Base-by-base conservation (phyloP, 2,329 filamentous ascomycete species). In the Aureobasidium vineae region DNA sequence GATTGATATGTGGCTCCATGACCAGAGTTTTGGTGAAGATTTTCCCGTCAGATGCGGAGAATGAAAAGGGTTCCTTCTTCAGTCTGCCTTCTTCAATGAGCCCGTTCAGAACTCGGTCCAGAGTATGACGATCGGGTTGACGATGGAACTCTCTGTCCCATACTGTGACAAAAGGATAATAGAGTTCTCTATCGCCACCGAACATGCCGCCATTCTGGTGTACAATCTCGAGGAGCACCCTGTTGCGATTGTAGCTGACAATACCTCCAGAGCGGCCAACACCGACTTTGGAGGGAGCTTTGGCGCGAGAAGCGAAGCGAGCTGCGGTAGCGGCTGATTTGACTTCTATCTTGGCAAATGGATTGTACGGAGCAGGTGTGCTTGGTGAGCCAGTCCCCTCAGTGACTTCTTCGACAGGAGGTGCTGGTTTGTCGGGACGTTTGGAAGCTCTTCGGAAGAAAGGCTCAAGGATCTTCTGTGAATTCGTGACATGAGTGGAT, bases 191-290 rank as follows among this genome's bases (percentile, higher is more conserved):
- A 28, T 83, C 80, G 43, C 82, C 79, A 2, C 85, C 84, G 63
- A 83, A 86, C 2, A 83, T 81, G 8, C 86, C 86, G 53, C 79
- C 79, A 65, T 82, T 83, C 57, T 80, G 78, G 52, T 83, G 76
- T 15, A 88, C 71, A 45, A 88, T 81, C 31, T 85, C 79, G 72
- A 85, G 74, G 3, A 88, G 76, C 36, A 87, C 82, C 21, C 80
- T 80, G 63, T 77, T 79, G 36, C 83, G 79, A 45, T 81, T 73
- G 53, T 79, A 72, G 26, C 75, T 75, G 45, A 83, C 73, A 2
- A 79, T 80, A 13, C 83, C 83, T 33, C 77, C 77, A 64, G 63
- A 63, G 11, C 66, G 61, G 23, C 52, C 67, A 13, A 74, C 73
- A 19, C 73, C 72, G 10, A 60, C 52, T 23, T 67, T 67, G 6